Conservation (phyloP, 225 moss, liverwort and hornwort genomes). For the Sphagnum contortum region DNA sequence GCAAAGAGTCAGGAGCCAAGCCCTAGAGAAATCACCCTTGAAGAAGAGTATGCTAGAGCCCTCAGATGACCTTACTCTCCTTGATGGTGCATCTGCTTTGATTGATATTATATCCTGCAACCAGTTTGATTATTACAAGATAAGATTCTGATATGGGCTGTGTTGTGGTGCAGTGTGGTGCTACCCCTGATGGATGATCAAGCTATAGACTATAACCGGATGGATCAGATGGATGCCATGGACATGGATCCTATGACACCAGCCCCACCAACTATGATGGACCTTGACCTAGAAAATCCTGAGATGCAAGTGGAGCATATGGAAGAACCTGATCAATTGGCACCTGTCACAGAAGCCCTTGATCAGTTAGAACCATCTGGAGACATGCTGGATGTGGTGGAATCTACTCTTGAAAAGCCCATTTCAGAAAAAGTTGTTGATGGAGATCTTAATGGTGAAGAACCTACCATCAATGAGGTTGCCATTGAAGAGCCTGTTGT, state of each 20-base stretch:
- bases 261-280: constrained; percentile 28
- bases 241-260: constrained; percentile 60
- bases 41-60: constrained; percentile 54
- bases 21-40: constrained; percentile 40
- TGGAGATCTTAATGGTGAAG: no score
- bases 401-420: no score
- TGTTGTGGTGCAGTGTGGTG: constrained; percentile 43
- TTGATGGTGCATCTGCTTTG: background rate
- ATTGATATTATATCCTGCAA: background rate
- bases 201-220: constrained; percentile 68
- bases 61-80: no score
- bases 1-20: constrained; percentile 39
- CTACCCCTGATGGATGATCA: constrained; percentile 48
- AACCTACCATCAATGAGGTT: no score
- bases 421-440: no score
- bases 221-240: constrained; percentile 92
- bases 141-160: no score
- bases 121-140: background rate
- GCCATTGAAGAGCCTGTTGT: no score
- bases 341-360: constrained; percentile 3
- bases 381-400: constrained; percentile 9
- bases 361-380: constrained; percentile 5
- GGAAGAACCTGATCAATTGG: constrained; percentile 22
- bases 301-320: constrained; percentile 21
- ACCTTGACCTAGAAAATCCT: constrained; percentile 37